A percentile compares a stretch with the other conserved stretches of the same genome.
phyloP scores from a whole-genome alignment of 768 basidiomycete species.

The Amanita inopinata region DNA sequence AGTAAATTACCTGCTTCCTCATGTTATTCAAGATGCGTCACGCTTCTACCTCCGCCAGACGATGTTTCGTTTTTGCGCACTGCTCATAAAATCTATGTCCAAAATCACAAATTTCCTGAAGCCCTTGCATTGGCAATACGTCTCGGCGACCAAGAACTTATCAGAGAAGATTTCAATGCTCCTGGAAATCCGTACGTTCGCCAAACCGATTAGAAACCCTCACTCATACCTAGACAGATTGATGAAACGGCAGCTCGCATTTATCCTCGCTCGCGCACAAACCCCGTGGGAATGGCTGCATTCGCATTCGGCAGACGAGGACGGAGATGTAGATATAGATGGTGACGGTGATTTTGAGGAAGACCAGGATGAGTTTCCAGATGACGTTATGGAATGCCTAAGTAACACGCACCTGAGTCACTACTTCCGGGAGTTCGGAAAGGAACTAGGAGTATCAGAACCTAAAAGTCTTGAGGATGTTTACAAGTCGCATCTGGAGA shows the following conservation, averaged over 20 bases:
- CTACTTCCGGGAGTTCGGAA: conserved; percentile 86
- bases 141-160: conserved; percentile 68
- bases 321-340: conserved; percentile 37
- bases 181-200: conserved; percentile 75
- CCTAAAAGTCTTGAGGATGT: conserved; percentile 93
- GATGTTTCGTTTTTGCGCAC: conserved; percentile 83
- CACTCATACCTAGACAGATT: conserved; percentile 29
- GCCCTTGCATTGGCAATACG: conserved; percentile 81
- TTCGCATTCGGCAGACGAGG: conserved; percentile 37
- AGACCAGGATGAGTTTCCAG: conserved; percentile 56
- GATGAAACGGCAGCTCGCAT: conserved; percentile 94
- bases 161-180: conserved; percentile 81
- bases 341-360: conserved; percentile 48
- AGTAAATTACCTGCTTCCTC: conserved; percentile 6
- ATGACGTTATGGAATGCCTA: conserved; percentile 78
- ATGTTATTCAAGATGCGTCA: conserved; percentile 54
- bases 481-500: conserved; percentile 94
- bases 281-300: conserved; percentile 87
- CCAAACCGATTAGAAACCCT: neutral
- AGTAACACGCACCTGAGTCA: conserved; percentile 78
- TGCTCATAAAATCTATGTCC: conserved; percentile 82
- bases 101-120: conserved; percentile 83
- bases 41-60: conserved; percentile 86
- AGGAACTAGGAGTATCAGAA: conserved; percentile 84
- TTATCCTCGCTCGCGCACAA: conserved; percentile 87